Evolutionary conservation across 1,284 basidiomycete species (phyloP), one percentile per base, ranked within the genome.

Genomic region (Apiotrichum siamense): DNA sequence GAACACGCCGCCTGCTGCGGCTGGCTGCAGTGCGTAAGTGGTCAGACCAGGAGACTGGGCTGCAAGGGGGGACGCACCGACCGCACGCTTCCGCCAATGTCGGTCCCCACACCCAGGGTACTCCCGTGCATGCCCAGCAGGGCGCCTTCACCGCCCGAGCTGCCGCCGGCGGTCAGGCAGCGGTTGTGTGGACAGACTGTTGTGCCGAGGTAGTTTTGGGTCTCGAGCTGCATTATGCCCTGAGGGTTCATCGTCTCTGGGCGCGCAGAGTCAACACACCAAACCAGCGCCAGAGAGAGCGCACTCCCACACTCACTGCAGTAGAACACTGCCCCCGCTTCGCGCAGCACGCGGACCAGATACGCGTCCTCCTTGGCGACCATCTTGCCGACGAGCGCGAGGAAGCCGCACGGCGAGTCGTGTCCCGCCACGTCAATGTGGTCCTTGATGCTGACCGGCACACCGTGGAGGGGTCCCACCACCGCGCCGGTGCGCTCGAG

Each of bases 381-480:
- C 44, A 46, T 45, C 26, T 57, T 56, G 44, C 54, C 62, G 2
- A 52, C 54, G n/a, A 45, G 29, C 3, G 43, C 29, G 21, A 62
- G 53, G 41, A 62, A 59, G 12, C 59, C 64, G 6, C 50, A 45
- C 1, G 61, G 49, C 26, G 58, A 48, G 27, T 55, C 63, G 12
- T 77, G 69, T 0, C 73, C 69, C 1, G 73, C 64, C 47, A 75
- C 60, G 41, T 63, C 55, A 37, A 75, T 68, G 42, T 74, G 69
- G 49, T 76, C 55, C 73, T 83, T 84, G 52, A 85, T 60, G 12
- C 79, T 82, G 47, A 85, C 72, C 0, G 83, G 83, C 2, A 85
- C 68, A 4, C 83, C 82, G 58, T 83, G 81, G n/a, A 84, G 69
- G 2, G 81, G 80, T 0, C 83, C 82, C n/a, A 80, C 73, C 3